These are phyloP conservation scores for Phytomonas sp. DNA, from an alignment of 208 protist genomes.

Conservation along the genomic window DNA sequence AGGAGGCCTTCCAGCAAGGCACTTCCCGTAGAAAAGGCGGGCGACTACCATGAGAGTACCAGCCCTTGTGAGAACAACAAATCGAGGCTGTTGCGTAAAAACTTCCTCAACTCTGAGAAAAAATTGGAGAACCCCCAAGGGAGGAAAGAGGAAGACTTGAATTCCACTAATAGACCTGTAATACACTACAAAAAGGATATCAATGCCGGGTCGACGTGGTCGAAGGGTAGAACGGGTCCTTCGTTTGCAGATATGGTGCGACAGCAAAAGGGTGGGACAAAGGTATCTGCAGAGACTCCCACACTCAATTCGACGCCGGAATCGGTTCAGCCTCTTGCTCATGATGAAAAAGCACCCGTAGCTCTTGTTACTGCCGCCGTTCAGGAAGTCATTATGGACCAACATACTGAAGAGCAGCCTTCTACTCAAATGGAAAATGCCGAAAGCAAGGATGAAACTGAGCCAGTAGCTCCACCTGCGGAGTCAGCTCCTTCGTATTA, in stretches of 20 bases:
- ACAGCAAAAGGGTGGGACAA: conserved; percentile 17
- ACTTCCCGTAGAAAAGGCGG: too few species aligned
- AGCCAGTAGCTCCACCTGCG: conserved; percentile 19
- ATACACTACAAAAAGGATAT: conserved; percentile 42
- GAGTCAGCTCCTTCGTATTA: conserved; percentile 30
- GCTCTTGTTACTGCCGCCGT: neutral
- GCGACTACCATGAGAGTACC: too few species aligned
- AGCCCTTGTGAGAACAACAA: too few species aligned
- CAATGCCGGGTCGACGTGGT: conserved; percentile 27
- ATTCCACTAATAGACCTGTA: conserved; percentile 19
- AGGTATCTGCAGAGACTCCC: neutral
- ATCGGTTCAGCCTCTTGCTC: conserved; percentile 6
- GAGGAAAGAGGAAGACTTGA: conserved; percentile 6
- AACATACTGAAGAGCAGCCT: neutral
- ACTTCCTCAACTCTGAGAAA: too few species aligned
- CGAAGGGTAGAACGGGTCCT: conserved; percentile 38
- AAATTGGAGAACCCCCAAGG: too few species aligned
- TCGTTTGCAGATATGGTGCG: conserved; percentile 62
- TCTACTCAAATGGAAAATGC: neutral
- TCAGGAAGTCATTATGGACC: neutral
- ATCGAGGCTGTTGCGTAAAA: too few species aligned
- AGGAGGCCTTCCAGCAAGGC: too few species aligned
- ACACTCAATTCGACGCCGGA: neutral
- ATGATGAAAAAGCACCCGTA: neutral
- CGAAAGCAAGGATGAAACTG: conserved; percentile 9